A percentile compares a stretch with the other conserved stretches of the same genome.
These are phyloP conservation scores for Linnemannia elongata DNA, from an alignment of 192 early-diverging fungal genomes.

Conservation along the genomic window DNA sequence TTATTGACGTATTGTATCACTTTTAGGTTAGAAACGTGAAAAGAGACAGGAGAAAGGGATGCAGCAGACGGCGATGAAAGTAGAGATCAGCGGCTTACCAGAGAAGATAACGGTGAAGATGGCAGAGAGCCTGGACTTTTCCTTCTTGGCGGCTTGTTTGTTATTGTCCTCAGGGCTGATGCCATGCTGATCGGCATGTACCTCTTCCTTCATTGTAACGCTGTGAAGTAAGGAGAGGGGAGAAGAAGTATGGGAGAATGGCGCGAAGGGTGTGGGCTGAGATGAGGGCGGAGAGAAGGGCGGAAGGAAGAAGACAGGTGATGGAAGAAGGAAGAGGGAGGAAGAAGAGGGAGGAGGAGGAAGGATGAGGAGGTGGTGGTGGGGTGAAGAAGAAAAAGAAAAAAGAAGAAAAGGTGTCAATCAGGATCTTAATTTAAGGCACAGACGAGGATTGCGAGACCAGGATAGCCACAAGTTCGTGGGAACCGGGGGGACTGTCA, in stretches of 20 bases:
- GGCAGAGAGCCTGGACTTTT: conserved; percentile 23
- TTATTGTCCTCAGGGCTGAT: neutral
- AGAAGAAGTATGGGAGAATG: neutral
- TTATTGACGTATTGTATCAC: neutral
- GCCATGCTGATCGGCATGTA: neutral
- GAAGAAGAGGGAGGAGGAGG: neutral
- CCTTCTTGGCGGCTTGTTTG: neutral
- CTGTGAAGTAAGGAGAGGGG: neutral
- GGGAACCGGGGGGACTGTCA: neutral
- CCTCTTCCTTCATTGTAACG: neutral
- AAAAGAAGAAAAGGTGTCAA: neutral
- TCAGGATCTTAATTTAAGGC: neutral
- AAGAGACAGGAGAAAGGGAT: neutral
- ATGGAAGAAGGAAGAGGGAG: neutral
- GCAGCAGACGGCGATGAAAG: neutral
- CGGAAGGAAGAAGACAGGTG: neutral
- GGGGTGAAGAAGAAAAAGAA: neutral
- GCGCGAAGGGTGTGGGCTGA: neutral
- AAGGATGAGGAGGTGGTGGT: neutral
- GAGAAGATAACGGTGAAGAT: conserved; percentile 33
- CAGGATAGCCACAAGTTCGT: neutral
- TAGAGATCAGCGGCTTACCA: neutral
- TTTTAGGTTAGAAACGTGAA: too few relatives aligned
- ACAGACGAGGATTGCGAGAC: neutral
- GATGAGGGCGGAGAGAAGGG: neutral